Evolutionary conservation across 192 early-diverging fungal genomes (phyloP).

Genomic region (Coemansia sp.): DNA sequence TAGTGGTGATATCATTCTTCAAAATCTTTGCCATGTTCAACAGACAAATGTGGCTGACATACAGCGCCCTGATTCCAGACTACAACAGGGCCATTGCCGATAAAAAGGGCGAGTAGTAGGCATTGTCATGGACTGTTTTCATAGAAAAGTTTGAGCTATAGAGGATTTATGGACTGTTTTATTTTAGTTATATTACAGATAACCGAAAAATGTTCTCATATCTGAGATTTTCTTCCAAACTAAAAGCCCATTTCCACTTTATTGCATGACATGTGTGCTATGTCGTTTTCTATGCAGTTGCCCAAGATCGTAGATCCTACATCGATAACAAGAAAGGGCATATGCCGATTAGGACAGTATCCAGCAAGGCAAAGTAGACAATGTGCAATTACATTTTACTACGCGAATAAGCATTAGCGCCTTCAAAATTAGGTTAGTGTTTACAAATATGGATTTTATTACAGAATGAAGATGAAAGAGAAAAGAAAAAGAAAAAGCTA

Average conservation of each 20-base stretch:
- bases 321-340: too few relatives aligned
- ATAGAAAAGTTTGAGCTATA: slow-evolving; percentile 32
- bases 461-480: neutral
- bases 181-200: neutral
- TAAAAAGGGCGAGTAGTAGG: slow-evolving; percentile 65
- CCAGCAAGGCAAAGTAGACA: too few relatives aligned
- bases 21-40: slow-evolving; percentile 47
- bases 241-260: too few relatives aligned
- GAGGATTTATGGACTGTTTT: neutral
- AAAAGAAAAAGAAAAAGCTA: neutral
- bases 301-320: too few relatives aligned
- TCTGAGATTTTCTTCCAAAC: too few relatives aligned
- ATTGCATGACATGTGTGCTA: too few relatives aligned
- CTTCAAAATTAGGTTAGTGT: too few relatives aligned
- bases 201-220: too few relatives aligned
- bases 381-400: too few relatives aligned
- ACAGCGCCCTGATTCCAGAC: slow-evolving; percentile 52
- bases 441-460: neutral
- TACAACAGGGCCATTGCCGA: slow-evolving; percentile 59
- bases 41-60: slow-evolving; percentile 49
- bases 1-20: slow-evolving; percentile 26
- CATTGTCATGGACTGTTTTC: slow-evolving; percentile 78
- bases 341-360: neutral
- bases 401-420: too few relatives aligned
- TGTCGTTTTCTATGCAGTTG: too few relatives aligned